Conservation (phyloP, 2,329 filamentous ascomycete species). For the Seiridium unicorne region DNA sequence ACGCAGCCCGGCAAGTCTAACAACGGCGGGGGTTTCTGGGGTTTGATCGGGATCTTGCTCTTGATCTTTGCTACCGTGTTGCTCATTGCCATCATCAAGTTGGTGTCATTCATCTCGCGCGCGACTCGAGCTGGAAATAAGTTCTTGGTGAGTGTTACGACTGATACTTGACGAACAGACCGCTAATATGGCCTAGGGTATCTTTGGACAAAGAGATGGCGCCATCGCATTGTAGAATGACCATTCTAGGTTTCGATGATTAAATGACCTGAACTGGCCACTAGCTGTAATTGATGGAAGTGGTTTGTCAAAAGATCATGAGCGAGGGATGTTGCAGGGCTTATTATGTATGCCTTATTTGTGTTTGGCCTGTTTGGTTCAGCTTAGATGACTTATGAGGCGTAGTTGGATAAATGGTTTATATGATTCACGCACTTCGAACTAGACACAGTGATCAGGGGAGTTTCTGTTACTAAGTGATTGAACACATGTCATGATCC, state of each 20-base stretch:
- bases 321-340: too few relatives aligned
- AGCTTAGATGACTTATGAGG: too few relatives aligned
- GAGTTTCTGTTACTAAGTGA: too few relatives aligned
- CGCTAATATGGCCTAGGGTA: not conserved
- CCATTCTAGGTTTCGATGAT: not conserved
- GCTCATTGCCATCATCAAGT: not conserved
- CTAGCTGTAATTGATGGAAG: not conserved
- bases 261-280: not conserved
- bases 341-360: too few relatives aligned
- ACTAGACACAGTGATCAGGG: too few relatives aligned
- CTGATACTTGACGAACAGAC: too few relatives aligned
- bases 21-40: not conserved
- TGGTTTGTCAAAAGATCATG: not conserved
- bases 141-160: not conserved
- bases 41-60: not conserved
- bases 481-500: too few relatives aligned
- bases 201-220: constrained; percentile 2
- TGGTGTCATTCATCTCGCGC: not conserved
- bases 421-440: too few relatives aligned
- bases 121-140: not conserved
- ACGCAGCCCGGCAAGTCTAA: not conserved
- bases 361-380: too few relatives aligned
- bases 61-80: not conserved
- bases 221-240: not conserved
- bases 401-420: too few relatives aligned